Conservation (phyloP, 2,329 filamentous ascomycete genomes). For the Fusarium penzigii region DNA sequence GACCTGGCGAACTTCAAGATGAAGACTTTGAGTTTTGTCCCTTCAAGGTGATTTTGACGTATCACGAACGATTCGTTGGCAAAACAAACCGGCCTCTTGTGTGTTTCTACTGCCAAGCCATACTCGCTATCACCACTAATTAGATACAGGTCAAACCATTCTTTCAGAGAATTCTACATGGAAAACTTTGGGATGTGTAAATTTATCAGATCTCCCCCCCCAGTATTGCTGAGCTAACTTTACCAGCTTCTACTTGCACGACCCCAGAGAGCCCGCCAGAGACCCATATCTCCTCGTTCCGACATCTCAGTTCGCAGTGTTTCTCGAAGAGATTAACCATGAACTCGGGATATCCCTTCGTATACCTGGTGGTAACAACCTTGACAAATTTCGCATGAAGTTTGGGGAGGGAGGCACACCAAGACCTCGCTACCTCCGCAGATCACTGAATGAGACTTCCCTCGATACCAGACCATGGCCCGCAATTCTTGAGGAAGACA, state of each 20-base stretch:
- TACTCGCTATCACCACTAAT: constrained; percentile 11
- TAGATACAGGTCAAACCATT: constrained; percentile 43
- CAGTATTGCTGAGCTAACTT: constrained; percentile 10
- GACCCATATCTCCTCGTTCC: constrained; percentile 66
- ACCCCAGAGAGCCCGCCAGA: constrained; percentile 48
- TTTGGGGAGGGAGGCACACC: constrained; percentile 64
- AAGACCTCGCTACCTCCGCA: constrained; percentile 68
- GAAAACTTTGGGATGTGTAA: constrained; percentile 75
- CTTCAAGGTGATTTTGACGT: constrained; percentile 56
- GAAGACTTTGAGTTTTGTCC: constrained; percentile 44
- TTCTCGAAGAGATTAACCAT: constrained; percentile 66
- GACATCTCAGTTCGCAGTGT: constrained; percentile 61
- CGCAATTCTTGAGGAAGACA: constrained; percentile 38
- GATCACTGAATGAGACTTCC: constrained; percentile 45
- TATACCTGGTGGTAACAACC: constrained; percentile 56
- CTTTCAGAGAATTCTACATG: constrained; percentile 61
- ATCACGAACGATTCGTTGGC: constrained; percentile 61
- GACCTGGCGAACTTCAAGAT: constrained; percentile 24
- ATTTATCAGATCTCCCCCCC: constrained; percentile 26
- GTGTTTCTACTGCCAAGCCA: constrained; percentile 25
- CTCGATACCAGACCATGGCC: constrained; percentile 35
- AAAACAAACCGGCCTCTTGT: constrained; percentile 51
- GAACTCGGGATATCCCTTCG: constrained; percentile 54
- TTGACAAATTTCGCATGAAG: constrained; percentile 57
- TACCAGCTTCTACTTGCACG: constrained; percentile 66